These are phyloP conservation scores for Schwanniomyces vanrijiae DNA, from an alignment of 805 yeast genomes.

Conservation along the genomic window DNA sequence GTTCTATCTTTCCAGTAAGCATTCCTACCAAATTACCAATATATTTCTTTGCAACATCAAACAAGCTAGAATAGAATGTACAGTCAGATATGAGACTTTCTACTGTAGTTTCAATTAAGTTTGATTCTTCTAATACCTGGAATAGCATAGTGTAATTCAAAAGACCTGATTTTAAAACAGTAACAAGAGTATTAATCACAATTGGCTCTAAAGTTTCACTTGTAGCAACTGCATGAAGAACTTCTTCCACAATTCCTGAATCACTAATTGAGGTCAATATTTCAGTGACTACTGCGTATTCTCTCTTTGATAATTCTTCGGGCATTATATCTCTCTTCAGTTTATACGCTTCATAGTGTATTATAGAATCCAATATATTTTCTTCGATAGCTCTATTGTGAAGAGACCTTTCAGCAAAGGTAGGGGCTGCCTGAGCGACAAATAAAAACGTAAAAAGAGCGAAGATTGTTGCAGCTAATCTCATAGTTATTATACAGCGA, in stretches of 20 bases:
- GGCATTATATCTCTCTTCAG: constrained; percentile 30
- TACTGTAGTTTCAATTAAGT: constrained; percentile 32
- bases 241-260: constrained; percentile 34
- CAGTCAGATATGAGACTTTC: constrained; percentile 40
- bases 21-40: constrained; percentile 23
- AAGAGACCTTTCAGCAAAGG: constrained; percentile 12
- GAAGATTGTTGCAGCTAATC: constrained; percentile 28
- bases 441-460: constrained; percentile 26
- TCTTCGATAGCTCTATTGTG: constrained; percentile 8
- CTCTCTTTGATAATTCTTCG: constrained; percentile 31
- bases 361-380: constrained; percentile 23
- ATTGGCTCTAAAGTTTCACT: constrained; percentile 22
- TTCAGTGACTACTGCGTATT: constrained; percentile 39
- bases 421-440: constrained; percentile 35
- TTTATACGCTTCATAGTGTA: constrained; percentile 16
- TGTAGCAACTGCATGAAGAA: constrained; percentile 33
- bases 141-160: constrained; percentile 33
- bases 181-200: constrained; percentile 20
- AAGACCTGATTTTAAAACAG: constrained; percentile 31
- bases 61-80: constrained; percentile 33
- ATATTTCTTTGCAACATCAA: constrained; percentile 28
- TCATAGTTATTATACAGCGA: constrained; percentile 20
- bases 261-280: constrained; percentile 37
- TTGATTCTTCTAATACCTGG: constrained; percentile 35
- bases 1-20: constrained; percentile 16